Conservation (phyloP, 768 basidiomycete species). For the Hebeloma cylindrosporum region DNA sequence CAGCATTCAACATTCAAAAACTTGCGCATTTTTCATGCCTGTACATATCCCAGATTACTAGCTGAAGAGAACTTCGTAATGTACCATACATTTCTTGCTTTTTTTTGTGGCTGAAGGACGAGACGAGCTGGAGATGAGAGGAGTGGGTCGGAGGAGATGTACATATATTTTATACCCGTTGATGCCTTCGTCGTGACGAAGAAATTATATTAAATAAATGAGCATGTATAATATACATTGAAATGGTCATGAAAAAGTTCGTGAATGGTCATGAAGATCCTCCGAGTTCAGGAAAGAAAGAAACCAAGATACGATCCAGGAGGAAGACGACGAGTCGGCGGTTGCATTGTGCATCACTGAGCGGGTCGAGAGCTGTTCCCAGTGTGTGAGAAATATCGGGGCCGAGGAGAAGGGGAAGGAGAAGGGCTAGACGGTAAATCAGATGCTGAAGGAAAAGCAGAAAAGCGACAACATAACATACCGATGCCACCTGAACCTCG, state of each 20-base stretch:
- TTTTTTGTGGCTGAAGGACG: no score
- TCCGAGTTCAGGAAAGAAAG: constrained; percentile 76
- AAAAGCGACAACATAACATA: constrained; percentile 20
- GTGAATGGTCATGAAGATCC: constrained; percentile 6
- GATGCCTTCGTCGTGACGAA: no score
- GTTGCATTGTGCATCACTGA: constrained; percentile 70
- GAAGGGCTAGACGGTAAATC: constrained; percentile 30
- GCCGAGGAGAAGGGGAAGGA: constrained; percentile 57
- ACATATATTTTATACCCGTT: no score
- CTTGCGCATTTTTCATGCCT: no score
- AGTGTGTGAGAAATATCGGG: constrained; percentile 49
- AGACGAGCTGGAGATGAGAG: no score
- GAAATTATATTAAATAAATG: no score
- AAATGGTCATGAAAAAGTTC: neutral
- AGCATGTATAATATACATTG: neutral
- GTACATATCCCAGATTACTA: no score
- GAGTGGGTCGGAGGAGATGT: no score
- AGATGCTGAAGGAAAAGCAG: neutral
- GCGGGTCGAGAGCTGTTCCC: constrained; percentile 55
- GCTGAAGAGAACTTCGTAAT: no score
- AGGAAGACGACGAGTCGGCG: constrained; percentile 73
- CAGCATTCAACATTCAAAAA: no score
- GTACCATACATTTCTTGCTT: no score
- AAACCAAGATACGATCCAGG: constrained; percentile 68
- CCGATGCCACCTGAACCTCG: constrained; percentile 36